phyloP scores from a whole-genome alignment of 1,139 yeast genomes.

The Groenewaldozyma sp. region DNA sequence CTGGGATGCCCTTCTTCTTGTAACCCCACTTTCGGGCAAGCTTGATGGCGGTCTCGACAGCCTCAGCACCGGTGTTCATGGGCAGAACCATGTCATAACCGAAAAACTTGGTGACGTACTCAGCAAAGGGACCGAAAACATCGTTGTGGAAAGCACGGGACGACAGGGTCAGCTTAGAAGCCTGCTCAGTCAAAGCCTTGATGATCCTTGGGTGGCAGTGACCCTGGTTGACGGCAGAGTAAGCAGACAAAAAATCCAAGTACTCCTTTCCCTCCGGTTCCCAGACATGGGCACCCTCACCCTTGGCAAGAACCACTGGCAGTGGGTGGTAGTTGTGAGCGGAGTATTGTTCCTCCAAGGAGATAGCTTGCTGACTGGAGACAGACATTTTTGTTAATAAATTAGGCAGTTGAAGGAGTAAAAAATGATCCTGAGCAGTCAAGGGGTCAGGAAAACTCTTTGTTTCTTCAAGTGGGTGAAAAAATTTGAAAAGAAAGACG shows the following conservation, averaged over 20 bases:
- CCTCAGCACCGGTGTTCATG: constrained; percentile 98
- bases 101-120: constrained; percentile 81
- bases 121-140: constrained; percentile 78
- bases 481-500: too few relatives aligned
- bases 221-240: constrained; percentile 97
- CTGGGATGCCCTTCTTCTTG: constrained; percentile 73
- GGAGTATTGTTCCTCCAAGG: constrained; percentile 70
- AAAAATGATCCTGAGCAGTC: too few relatives aligned
- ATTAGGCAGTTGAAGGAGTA: neutral
- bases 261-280: constrained; percentile 76
- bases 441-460: too few relatives aligned
- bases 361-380: constrained; percentile 56
- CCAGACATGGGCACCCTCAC: constrained; percentile 91
- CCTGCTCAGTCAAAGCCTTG: constrained; percentile 79
- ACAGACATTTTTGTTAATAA: constrained; percentile 17
- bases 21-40: constrained; percentile 98
- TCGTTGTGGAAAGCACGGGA: constrained; percentile 92
- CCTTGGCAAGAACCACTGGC: constrained; percentile 86
- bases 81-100: constrained; percentile 90
- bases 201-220: constrained; percentile 95
- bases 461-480: too few relatives aligned
- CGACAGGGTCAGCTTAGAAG: constrained; percentile 70
- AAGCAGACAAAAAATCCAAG: constrained; percentile 82
- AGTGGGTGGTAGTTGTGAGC: constrained; percentile 97
- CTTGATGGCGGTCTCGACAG: constrained; percentile 91